Conservation (phyloP, 73 alveolate species). For the Stentor roeselii region DNA sequence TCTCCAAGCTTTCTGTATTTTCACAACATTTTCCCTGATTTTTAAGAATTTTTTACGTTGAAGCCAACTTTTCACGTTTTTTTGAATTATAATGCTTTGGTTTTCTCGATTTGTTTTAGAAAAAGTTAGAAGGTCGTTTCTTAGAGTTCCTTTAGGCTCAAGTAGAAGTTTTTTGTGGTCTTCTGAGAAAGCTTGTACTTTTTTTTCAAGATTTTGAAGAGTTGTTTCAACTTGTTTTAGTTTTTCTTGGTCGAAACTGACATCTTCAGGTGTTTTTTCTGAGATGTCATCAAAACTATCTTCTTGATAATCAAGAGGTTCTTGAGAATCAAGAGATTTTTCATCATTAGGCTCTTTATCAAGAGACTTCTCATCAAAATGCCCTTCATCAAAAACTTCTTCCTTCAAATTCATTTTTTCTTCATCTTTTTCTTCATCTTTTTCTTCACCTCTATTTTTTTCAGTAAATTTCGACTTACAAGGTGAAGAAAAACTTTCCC, state of each 20-base stretch:
- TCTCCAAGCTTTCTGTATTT: conserved; percentile 2
- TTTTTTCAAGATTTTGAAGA: neutral
- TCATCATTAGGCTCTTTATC: neutral
- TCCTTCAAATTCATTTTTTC: neutral
- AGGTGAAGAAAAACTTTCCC: neutral
- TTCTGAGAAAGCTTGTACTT: neutral
- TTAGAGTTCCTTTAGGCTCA: neutral
- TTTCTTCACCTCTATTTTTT: neutral
- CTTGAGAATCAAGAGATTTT: neutral
- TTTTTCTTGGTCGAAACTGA: neutral
- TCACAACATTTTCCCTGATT: neutral
- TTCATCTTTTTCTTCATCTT: neutral
- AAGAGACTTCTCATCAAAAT: neutral
- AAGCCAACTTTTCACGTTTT: neutral
- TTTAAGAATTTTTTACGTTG: too few species aligned
- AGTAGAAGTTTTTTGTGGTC: neutral
- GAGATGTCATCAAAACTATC: neutral
- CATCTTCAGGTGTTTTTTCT: neutral
- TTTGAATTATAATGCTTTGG: neutral
- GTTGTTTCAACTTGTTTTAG: neutral
- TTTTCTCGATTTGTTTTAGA: neutral
- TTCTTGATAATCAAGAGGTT: neutral
- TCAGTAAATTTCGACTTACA: neutral
- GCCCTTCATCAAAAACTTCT: neutral
- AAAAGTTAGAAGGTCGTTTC: neutral